These are phyloP conservation scores for Coniella vitis DNA, from an alignment of 2,329 filamentous ascomycete species.

Conservation along the genomic window DNA sequence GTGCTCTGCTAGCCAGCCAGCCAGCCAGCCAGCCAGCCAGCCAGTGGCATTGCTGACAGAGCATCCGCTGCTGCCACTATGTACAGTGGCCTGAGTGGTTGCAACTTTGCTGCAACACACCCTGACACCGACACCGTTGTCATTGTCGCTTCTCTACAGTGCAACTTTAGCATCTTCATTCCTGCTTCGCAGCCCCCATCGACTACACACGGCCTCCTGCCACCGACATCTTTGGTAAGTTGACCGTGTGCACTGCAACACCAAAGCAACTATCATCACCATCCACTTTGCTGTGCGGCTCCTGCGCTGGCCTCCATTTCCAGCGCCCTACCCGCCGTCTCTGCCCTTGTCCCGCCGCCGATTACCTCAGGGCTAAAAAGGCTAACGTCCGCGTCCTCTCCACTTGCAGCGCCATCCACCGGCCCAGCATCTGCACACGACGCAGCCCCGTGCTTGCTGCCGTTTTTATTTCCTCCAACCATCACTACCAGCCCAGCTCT, in stretches of 20 bases:
- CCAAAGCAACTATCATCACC: too few relatives aligned
- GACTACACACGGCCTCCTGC: background rate
- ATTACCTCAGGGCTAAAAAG: slow-evolving; percentile 14
- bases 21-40: too few relatives aligned
- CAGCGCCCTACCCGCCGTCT: slow-evolving; percentile 1
- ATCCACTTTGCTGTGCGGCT: too few relatives aligned
- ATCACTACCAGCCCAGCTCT: background rate
- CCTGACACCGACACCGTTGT: too few relatives aligned
- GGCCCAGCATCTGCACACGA: slow-evolving; percentile 2
- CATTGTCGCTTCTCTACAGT: too few relatives aligned
- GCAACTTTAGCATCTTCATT: background rate
- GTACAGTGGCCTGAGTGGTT: too few relatives aligned
- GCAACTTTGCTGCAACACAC: too few relatives aligned
- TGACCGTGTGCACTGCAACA: too few relatives aligned
- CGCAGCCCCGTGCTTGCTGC: background rate
- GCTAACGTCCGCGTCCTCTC: slow-evolving; percentile 11
- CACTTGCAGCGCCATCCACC: slow-evolving; percentile 13
- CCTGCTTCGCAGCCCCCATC: background rate
- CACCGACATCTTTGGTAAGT: too few relatives aligned
- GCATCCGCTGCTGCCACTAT: too few relatives aligned
- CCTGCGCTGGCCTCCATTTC: background rate
- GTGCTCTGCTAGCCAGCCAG: too few relatives aligned
- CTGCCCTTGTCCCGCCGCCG: background rate
- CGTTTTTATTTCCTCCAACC: slow-evolving; percentile 8
- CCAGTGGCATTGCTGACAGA: too few relatives aligned